These are phyloP conservation scores for Climacium dendroides DNA, from an alignment of 225 moss, liverwort and hornwort genomes.

Conservation along the genomic window DNA sequence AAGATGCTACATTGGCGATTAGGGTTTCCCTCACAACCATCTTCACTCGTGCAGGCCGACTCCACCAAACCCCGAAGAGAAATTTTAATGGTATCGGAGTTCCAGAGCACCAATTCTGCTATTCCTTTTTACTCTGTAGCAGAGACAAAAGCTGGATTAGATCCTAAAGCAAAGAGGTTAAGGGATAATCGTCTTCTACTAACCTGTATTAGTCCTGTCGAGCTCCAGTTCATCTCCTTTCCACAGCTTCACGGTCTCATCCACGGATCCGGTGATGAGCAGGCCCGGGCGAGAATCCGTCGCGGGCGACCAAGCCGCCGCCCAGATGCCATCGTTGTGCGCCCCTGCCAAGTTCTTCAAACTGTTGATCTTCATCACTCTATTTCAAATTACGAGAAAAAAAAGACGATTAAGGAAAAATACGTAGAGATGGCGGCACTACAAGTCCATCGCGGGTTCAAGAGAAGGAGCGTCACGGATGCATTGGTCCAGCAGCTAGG, in stretches of 20 bases:
- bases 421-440: not conserved
- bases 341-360: slow-evolving; percentile 81
- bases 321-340: slow-evolving; percentile 91
- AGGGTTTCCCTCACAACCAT: not conserved
- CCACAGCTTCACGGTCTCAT: slow-evolving; percentile 93
- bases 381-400: not conserved
- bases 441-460: not conserved
- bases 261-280: slow-evolving; percentile 89
- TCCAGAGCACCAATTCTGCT: not conserved
- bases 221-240: slow-evolving; percentile 88
- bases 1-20: not conserved
- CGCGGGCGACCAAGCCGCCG: slow-evolving; percentile 80
- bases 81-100: not conserved
- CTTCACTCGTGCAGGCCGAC: not conserved
- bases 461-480: not conserved
- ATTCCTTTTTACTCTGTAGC: not conserved
- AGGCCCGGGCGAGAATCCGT: slow-evolving; percentile 52
- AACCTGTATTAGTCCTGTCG: slow-evolving; percentile 75
- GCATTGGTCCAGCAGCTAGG: not conserved
- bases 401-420: not conserved
- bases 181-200: not conserved
- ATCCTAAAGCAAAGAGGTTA: not conserved
- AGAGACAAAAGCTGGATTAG: not conserved
- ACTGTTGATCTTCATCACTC: slow-evolving; percentile 71
- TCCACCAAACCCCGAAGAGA: not conserved